Percentiles rank a stretch among this genome's conserved stretches.
These are phyloP conservation scores for Clarireedia homoeocarpa DNA, from an alignment of 2,329 filamentous ascomycete genomes.

Conservation along the genomic window DNA sequence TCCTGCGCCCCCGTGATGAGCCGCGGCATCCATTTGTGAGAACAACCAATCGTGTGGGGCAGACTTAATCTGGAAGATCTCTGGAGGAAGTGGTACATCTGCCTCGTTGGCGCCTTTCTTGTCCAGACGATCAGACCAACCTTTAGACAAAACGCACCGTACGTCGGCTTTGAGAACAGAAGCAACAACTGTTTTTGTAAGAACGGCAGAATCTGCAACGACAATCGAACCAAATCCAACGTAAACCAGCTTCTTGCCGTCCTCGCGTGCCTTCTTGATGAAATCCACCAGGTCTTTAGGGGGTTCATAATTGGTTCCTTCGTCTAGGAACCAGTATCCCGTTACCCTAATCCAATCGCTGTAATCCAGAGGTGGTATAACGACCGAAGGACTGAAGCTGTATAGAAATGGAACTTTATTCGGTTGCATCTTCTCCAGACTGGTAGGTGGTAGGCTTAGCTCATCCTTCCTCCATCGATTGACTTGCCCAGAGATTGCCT, in stretches of 20 bases:
- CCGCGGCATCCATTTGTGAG: conserved; percentile 83
- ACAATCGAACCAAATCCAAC: conserved; percentile 97
- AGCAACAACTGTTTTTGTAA: conserved; percentile 90
- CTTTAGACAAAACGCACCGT: conserved; percentile 89
- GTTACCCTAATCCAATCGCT: conserved; percentile 97
- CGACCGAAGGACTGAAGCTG: conserved; percentile 90
- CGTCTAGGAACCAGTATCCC: conserved; percentile 96
- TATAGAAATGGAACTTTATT: conserved; percentile 98
- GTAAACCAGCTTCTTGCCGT: conserved; percentile 89
- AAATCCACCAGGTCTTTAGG: conserved; percentile 70
- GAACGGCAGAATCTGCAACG: conserved; percentile 76
- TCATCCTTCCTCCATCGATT: conserved; percentile 86
- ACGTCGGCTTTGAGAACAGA: conserved; percentile 88
- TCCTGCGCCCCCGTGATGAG: conserved; percentile 89
- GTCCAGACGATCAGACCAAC: conserved; percentile 83
- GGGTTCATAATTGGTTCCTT: conserved; percentile 61
- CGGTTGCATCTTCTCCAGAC: conserved; percentile 81
- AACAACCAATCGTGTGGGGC: conserved; percentile 98
- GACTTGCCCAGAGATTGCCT: conserved; percentile 80
- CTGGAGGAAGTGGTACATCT: conserved; percentile 61
- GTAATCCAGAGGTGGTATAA: conserved; percentile 90
- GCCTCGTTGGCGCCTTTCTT: conserved; percentile 45
- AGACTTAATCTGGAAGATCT: conserved; percentile 81
- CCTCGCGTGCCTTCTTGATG: conserved; percentile 71
- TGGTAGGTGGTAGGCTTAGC: conserved; percentile 72